Evolutionary conservation across 1,139 yeast species (phyloP), one percentile per base, ranked within the genome.

Genomic region (Pichia cactophila): DNA sequence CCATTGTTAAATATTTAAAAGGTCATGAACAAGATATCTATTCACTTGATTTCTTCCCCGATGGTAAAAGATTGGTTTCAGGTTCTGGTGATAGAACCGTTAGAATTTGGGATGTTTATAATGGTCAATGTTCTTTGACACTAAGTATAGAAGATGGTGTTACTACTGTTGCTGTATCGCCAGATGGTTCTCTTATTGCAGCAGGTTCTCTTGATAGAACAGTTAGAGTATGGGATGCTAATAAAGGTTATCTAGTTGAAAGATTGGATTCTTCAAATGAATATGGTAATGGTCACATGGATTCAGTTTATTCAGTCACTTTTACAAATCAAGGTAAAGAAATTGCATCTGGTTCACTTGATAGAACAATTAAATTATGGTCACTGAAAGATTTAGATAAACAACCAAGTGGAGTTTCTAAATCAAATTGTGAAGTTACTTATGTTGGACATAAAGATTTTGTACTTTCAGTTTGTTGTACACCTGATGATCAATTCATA

Each of bases 21-120:
- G 98, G 98, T 48, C 98, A 92, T 66, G 97, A 90, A 68, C 98
- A 92, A 71, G 98, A 92, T 70, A 90, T 92, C 60, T 92, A 92
- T 69, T 90, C 97, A 8, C 76, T 92, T 60, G 97, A 90, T 70
- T 92, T 87, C 68, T 87, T 94, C 79, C 94, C 96, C 50, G 92
- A 89, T 62, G 98, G 98, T 50, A 81, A 89, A 60, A 86, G 90
- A 67, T 78, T 92, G 62, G 97, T 92, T 36, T 86, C 96, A 33
- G 98, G 98, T 44, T 86, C 95, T 17, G 98, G 97, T 50, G 98
- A 92, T 70, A 80, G 96, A 61, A 89, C 97, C 20, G 97, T 92
- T 45, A 80, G 97, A 67, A 86, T 92, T 65, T 92, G 98, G 98
- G 97, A 90, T 68, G 80, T 90, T 68, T 84, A 88, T 62, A 79